Evolutionary conservation across 768 basidiomycete genomes (phyloP).

Genomic region (Phanerochaete sordida): DNA sequence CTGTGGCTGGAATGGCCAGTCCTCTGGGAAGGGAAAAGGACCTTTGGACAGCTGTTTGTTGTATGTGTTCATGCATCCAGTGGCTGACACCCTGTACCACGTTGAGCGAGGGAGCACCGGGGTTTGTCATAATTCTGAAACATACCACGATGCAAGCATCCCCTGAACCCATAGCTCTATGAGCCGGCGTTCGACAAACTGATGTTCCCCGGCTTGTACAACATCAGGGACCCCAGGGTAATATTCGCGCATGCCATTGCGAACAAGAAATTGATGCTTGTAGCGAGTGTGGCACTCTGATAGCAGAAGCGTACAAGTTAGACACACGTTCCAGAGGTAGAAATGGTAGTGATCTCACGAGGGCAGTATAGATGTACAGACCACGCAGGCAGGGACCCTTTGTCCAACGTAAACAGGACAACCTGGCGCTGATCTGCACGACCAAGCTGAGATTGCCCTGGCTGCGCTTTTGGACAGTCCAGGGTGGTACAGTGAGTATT

Average conservation of each 20-base stretch:
- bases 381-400: too few relatives aligned
- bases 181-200: background rate
- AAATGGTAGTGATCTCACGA: too few relatives aligned
- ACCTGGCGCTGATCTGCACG: too few relatives aligned
- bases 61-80: conserved; percentile 7
- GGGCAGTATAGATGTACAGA: too few relatives aligned
- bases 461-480: too few relatives aligned
- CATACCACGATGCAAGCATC: conserved; percentile 5
- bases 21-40: background rate
- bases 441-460: too few relatives aligned
- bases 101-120: background rate
- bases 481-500: too few relatives aligned
- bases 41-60: background rate
- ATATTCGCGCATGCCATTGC: background rate
- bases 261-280: background rate
- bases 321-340: too few relatives aligned
- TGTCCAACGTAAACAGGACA: too few relatives aligned
- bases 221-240: background rate
- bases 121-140: background rate
- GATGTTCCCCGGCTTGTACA: conserved; percentile 3
- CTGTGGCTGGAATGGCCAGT: background rate
- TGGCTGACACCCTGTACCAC: conserved; percentile 10
- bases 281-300: background rate
- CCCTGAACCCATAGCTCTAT: background rate
- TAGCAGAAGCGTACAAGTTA: too few relatives aligned